A percentile compares a stretch with the other conserved stretches of the same genome.
These are phyloP conservation scores for Mycena alexandri DNA, from an alignment of 768 basidiomycete genomes.

Conservation along the genomic window DNA sequence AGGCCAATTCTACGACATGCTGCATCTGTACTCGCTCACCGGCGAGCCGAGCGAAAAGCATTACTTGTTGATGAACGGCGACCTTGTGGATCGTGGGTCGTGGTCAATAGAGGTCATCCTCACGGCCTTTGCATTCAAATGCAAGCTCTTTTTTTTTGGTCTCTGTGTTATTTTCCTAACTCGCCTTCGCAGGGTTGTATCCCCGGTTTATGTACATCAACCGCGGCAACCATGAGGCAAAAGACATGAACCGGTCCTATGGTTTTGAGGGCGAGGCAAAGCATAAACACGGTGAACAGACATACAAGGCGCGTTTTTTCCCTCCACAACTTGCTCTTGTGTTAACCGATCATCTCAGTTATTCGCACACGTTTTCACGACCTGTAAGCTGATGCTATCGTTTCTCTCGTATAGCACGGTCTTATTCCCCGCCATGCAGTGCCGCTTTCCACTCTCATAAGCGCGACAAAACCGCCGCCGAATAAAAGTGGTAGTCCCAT, in stretches of 20 bases:
- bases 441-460: slow-evolving; percentile 89
- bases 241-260: slow-evolving; percentile 96
- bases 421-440: slow-evolving; percentile 60
- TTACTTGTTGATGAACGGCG: slow-evolving; percentile 91
- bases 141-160: slow-evolving; percentile 51
- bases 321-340: slow-evolving; percentile 10
- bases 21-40: slow-evolving; percentile 88
- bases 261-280: slow-evolving; percentile 97
- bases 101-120: slow-evolving; percentile 96
- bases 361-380: slow-evolving; percentile 94
- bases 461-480: slow-evolving; percentile 73
- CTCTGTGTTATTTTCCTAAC: slow-evolving; percentile 12
- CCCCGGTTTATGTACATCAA: slow-evolving; percentile 93
- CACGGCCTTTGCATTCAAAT: slow-evolving; percentile 95
- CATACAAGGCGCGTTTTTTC: slow-evolving; percentile 77
- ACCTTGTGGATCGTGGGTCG: slow-evolving; percentile 97
- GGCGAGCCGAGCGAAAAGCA: slow-evolving; percentile 90
- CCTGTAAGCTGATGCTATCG: slow-evolving; percentile 66
- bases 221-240: slow-evolving; percentile 96
- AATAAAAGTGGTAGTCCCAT: slow-evolving; percentile 66
- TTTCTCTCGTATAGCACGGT: slow-evolving; percentile 10
- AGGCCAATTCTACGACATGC: slow-evolving; percentile 97
- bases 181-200: slow-evolving; percentile 79
- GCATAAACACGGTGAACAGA: slow-evolving; percentile 95
- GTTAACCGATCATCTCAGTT: slow-evolving; percentile 60